Base-by-base conservation (phyloP, 495 filamentous ascomycete genomes). In the Penicillium goetzii region DNA sequence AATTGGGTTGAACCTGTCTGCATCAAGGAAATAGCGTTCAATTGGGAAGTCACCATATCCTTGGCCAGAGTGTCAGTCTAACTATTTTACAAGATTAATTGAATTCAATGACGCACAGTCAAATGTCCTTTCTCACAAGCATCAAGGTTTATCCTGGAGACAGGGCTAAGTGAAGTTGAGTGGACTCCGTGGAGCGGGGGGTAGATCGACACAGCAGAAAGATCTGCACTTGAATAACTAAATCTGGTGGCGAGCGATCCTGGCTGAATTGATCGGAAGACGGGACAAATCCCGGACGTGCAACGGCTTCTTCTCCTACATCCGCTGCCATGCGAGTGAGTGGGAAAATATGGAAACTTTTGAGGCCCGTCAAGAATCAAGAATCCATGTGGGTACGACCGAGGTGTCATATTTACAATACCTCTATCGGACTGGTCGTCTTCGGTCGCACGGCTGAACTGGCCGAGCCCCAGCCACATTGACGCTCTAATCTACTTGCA, bases 351-450 rank as follows among this genome's bases (percentile, higher is more conserved):
- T 26, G 23, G 23, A 4, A 26, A 49, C 19, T 2, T 2, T 4
- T 19, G 40, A 43, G 40, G n/a, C 3, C 45, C 21, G 26, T 26
- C n/a, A n/a, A n/a, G n/a, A n/a, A n/a, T n/a, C n/a, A n/a, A n/a
- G n/a, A n/a, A n/a, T n/a, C n/a, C n/a, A 53, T 53, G 28, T 52
- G 28, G 51, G 51, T 33, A 32, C 52, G 52, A 34, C 30, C 4
- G 30, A 32, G 52, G 30, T 55, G 30, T 55, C 52, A 55, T 55
- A 55, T 55, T 55, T 19, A 21, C 30, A 33, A 19, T 21, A 9
- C 3, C 14, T 12, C 0, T 3, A 47, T 47, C 43, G 19, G 52
- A 55, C 28, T 32, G 25, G 52, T 55, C 52, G 52, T 28, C 49
- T 52, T 47, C 41, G 41, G 41, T 47, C 25, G 25, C 47, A 55